Evolutionary conservation across 352 stramenopile genomes (phyloP).

Genomic region (Phytophthora aleatoria): DNA sequence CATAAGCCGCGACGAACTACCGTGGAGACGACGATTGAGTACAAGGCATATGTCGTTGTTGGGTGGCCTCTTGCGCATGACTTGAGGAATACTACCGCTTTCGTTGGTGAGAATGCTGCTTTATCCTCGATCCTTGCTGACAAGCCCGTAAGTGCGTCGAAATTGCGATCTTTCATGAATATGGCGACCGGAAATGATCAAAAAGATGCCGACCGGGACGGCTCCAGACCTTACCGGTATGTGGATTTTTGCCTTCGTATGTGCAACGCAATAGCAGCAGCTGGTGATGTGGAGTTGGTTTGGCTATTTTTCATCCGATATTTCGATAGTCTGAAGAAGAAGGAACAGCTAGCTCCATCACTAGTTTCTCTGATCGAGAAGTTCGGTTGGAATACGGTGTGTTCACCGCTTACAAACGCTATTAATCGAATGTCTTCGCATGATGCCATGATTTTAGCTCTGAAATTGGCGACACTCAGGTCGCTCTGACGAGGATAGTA

Average conservation of each 20-base stretch:
- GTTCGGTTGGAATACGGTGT: conserved; percentile 6
- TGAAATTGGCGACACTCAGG: not conserved
- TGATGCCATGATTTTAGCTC: not conserved
- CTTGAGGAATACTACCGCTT: not conserved
- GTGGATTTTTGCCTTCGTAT: conserved; percentile 3
- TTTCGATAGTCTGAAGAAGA: conserved; percentile 4
- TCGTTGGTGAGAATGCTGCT: conserved; percentile 7
- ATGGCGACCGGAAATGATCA: conserved; percentile 1
- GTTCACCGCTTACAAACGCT: not conserved
- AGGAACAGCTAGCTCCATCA: not conserved
- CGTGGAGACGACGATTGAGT: conserved; percentile 1
- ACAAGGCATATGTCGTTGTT: conserved; percentile 4
- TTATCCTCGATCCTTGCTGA: conserved; percentile 4
- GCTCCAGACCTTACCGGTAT: not conserved
- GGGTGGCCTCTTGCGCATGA: conserved; percentile 6
- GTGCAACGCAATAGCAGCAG: conserved; percentile 7
- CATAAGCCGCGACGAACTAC: not conserved
- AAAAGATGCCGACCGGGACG: not conserved
- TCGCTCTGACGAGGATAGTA: not conserved
- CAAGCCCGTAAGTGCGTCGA: not conserved
- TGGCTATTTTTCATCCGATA: conserved; percentile 11
- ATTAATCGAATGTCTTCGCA: not conserved
- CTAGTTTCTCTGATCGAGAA: not conserved
- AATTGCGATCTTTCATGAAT: conserved; percentile 13
- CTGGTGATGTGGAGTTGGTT: conserved; percentile 7